Conservation (phyloP, 1,284 basidiomycete species). For the Apiotrichum sp. region DNA sequence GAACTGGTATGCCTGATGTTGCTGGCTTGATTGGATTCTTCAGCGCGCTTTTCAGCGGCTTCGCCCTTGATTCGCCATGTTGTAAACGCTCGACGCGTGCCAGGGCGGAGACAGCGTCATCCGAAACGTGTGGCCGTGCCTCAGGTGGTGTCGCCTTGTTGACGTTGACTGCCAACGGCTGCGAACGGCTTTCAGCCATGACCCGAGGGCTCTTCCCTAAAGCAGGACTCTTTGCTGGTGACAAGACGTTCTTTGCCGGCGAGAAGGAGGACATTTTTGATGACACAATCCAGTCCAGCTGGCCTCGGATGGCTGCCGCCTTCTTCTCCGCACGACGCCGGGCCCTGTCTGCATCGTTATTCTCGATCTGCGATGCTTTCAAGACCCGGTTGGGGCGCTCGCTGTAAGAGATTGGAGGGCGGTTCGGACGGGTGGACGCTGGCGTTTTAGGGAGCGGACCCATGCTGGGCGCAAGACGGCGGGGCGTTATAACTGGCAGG, state of each 20-base stretch:
- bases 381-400: not conserved
- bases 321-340: not conserved
- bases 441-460: not conserved
- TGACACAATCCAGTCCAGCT: not conserved
- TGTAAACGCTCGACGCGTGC: not conserved
- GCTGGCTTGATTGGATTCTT: not conserved
- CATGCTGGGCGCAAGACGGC: not conserved
- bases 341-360: not conserved
- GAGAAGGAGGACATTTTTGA: constrained; percentile 1
- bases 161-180: too few species aligned
- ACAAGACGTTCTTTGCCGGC: not conserved
- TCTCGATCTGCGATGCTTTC: not conserved
- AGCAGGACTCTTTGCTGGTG: too few species aligned
- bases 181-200: not conserved
- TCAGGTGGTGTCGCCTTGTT: too few species aligned
- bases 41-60: not conserved
- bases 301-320: not conserved
- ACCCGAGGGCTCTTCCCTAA: not conserved
- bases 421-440: not conserved
- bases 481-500: not conserved
- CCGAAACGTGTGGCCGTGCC: too few species aligned
- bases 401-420: not conserved
- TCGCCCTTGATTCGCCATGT: not conserved
- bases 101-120: too few species aligned
- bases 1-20: not conserved